Conservation (phyloP, 2,329 filamentous ascomycete species). For the Shiraia bambusicola region DNA sequence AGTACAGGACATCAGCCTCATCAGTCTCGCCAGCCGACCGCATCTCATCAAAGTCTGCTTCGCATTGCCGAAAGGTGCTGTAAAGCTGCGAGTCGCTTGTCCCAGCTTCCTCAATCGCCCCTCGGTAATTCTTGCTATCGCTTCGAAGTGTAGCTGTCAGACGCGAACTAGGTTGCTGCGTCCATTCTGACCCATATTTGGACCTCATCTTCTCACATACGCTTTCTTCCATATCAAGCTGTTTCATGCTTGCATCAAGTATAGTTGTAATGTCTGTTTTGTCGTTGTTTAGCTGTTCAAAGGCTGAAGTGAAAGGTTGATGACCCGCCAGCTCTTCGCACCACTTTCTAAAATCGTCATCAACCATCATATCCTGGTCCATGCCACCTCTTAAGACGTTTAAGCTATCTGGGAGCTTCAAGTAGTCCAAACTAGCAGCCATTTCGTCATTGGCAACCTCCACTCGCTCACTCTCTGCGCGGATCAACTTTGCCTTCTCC, state of each 20-base stretch:
- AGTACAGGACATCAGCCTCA: slow-evolving; percentile 85
- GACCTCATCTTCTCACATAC: slow-evolving; percentile 99
- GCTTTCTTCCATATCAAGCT: slow-evolving; percentile 94
- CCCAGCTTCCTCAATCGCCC: slow-evolving; percentile 85
- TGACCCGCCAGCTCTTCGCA: slow-evolving; percentile 89
- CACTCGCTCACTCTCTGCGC: slow-evolving; percentile 90
- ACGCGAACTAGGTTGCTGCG: slow-evolving; percentile 89
- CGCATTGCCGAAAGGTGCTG: slow-evolving; percentile 80
- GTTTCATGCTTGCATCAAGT: slow-evolving; percentile 79
- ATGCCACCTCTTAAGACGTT: slow-evolving; percentile 91
- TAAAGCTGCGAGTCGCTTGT: slow-evolving; percentile 84
- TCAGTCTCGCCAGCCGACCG: slow-evolving; percentile 81
- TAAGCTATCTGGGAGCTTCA: slow-evolving; percentile 84
- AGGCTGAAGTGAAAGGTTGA: slow-evolving; percentile 73
- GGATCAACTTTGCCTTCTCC: slow-evolving; percentile 93
- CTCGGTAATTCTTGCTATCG: slow-evolving; percentile 84
- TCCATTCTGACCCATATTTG: slow-evolving; percentile 95
- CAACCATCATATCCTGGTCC: slow-evolving; percentile 83
- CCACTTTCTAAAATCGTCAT: slow-evolving; percentile 91
- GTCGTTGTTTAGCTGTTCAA: slow-evolving; percentile 75
- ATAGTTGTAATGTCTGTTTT: slow-evolving; percentile 72
- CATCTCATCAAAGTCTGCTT: slow-evolving; percentile 93
- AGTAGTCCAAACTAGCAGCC: slow-evolving; percentile 90
- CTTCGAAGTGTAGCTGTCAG: slow-evolving; percentile 83
- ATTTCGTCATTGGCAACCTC: slow-evolving; percentile 94